Base-by-base conservation (phyloP, 2,329 filamentous ascomycete species). In the Penicillium sp. region DNA sequence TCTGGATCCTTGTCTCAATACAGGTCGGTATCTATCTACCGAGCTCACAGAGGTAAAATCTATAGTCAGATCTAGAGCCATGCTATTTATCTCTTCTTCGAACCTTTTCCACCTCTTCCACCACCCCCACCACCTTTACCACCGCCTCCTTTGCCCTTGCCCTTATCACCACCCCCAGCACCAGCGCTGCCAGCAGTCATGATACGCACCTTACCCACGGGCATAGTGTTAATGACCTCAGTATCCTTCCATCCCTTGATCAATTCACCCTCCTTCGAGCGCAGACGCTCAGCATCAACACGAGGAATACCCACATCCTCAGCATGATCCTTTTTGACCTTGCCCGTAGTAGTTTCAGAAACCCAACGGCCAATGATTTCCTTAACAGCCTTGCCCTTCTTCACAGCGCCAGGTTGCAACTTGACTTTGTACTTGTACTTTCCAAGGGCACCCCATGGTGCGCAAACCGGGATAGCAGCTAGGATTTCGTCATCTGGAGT, bases 401-500 rank as follows among this genome's bases (percentile, higher is more conserved):
- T 99, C 62, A 88, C 83, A 0, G 86, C 77, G 0, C 95, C 95
- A 0, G 95, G 95, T 75, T 98, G 95, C 66, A 99, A 75, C 79
- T 99, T 99, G 53, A 88, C 90, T 75, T 96, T 96, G 80, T 97
- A 98, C 76, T 97, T 97, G 76, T 89, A 90, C 55, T 84, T 85
- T 2, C 76, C 76, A 53, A 88, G 72, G 0, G 85, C 82, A n/a
- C 79, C 77, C 85, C 85, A 88, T 1, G 85, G 85, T 10, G 85
- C 85, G 53, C 84, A 86, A 7, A 88, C 78, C 1, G 85, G 84
- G 48, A 87, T 81, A 0, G 84, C 85, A 45, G 83, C 81, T 8
- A 80, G 64, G 14, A 80, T 88, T 71, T 96, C 91, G 71, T 99
- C 95, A 13, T 91, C 92, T 0, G 87, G 82, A 1, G 91, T 78